Base-by-base conservation (phyloP, 2,329 filamentous ascomycete genomes). In the Penicillium italicum region DNA sequence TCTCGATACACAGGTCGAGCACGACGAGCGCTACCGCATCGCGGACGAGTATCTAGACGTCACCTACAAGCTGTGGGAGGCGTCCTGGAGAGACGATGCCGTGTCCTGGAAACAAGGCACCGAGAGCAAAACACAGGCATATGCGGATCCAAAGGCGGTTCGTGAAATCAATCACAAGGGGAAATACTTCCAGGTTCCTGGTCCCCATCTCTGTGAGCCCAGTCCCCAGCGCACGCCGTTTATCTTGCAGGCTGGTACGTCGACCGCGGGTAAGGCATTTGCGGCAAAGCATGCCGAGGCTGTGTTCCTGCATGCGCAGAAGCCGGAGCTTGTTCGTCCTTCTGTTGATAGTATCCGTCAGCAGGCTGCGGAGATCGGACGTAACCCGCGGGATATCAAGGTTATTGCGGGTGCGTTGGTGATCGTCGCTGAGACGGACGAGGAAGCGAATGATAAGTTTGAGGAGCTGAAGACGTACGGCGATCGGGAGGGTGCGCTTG, bases 51-150 rank as follows among this genome's bases (percentile, higher is more conserved):
- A 79, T 52, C 66, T 79, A 48, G 66, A 76, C n/a, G 72, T 77
- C 8, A 64, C 69, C 1, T 76, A 77, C 52, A 79, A 80, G 61
- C 70, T 82, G 0, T 82, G 79, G 79, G 79, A 83, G 65, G 78
- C 76, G 0, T 80, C 76, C 6, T 83, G 80, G 80, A 69, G 76
- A 22, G 74, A 76, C 38, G 73, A 70, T 7, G 74, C 75, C 0
- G 70, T 76, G 5, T 64, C 50, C 6, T 65, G 69, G 52, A 58
- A 56, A 4, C 55, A 62, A 4, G 61, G 59, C 49, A 10, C 53
- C 43, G 41, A 56, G 64, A 18, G 18, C 36, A 42, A 52, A 20
- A 66, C 53, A 1, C 36, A 54, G 26, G 40, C 64, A 0, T 76
- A 76, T 33, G 72, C 69, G 1, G 65, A 73, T 33, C 70, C 73